Base-by-base conservation (phyloP, 306 rosid species). In the Cucumis melo region DNA sequence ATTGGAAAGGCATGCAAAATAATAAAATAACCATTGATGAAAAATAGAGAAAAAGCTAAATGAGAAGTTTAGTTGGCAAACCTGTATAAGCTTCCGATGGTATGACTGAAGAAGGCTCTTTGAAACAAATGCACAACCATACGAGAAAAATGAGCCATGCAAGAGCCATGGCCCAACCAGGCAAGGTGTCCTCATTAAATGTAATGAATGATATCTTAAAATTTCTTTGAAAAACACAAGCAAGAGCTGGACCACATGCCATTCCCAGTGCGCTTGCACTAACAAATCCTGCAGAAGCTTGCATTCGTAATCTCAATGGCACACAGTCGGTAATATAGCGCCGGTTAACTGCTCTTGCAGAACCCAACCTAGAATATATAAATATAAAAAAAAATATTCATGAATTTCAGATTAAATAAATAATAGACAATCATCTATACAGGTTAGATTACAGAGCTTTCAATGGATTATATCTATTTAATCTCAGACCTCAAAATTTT, bases 211-310 rank as follows among this genome's bases (percentile, higher is more conserved):
- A 83, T 42, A 86, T 81, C 85, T 86, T 86, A 77, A 86, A 81
- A 73, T 86, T 44, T 27, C 77, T 86, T 73, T 78, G 84, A 32
- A 86, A 67, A 55, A 86, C 70, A 56, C 82, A 77, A 81, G 89
- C 84, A 71, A 86, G 84, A 77, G 89, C 89, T 60, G 89, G 89
- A 58, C 89, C 89, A 74, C 82, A 83, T 6, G 89, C 89, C 84
- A 86, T 86, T 74, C 89, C 89, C 57, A 93, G 83, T 5, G 96
- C 98, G 60, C 95, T 87, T 44, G 98, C 95, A 78, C 96, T 91
- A 10, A 93, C 98, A 85, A 93, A 93, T 78, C 84, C 89, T 36
- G 84, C 87, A 17, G 89, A 86, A 41, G 89, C 89, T 44, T 83
- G 84, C 89, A 86, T 81, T 74, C 89, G 78, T 51, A 79, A 27